Evolutionary conservation across 495 filamentous ascomycete genomes (phyloP), one percentile per base, ranked within the genome.

Genomic region (Aspergillus asperescens): DNA sequence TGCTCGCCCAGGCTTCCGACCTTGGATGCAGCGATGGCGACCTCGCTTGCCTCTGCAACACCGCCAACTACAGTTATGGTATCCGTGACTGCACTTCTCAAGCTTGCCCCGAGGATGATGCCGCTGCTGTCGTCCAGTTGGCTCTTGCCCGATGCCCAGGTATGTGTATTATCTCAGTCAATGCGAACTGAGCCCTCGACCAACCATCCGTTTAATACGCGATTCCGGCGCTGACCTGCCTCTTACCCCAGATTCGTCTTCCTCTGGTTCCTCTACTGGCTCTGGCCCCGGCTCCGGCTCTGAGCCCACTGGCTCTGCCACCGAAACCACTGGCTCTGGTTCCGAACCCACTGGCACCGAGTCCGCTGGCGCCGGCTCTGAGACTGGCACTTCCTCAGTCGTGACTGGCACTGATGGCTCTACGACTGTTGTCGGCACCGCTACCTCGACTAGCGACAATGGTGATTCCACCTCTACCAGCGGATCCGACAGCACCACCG

Each of bases 41-140:
- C 66, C 48, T 78, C 29, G 60, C 62, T 31, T 95, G 89, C 75
- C 79, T 91, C 40, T 95, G 89, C 80, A 75, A 70, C 34, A 79
- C 80, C 53, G 42, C 60, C 31, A 61, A 89, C 77, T 94, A 90
- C 68, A 65, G 67, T 53, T 86, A 81, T 62, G 89, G 89, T 62
- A 74, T 95, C 53, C 84, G 81, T 41, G 89, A 95, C 72, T 95
- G 89, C 77, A 79, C 87, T 45, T 66, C 72, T 50, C 66, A 85
- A 69, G 76, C 79, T 44, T 94, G 89, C 75, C 66, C 69, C 12
- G 61, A 66, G 13, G 72, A 73, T 50, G 71, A 77, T 47, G 62
- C 69, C 9, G 54, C 52, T 20, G 65, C 66, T 50, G 71, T 71
- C 10, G 40, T 75, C 27, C 22, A 60, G 10, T 58, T 61, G 66